Base-by-base conservation (phyloP, 257 asterid species). In the Gentiana dahurica region DNA sequence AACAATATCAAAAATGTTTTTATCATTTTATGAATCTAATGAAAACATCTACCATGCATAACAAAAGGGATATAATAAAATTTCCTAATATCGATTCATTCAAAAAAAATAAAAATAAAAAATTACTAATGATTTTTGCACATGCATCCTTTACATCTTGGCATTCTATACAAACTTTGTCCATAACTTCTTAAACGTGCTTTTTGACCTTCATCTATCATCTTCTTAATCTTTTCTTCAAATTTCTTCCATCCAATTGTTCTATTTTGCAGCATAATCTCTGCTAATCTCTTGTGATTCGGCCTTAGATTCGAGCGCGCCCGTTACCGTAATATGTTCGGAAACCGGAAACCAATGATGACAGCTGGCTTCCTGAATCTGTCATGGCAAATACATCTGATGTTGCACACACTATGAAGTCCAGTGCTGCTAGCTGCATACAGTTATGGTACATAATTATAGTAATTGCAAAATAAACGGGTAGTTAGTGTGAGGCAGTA, bases 331-430 rank as follows among this genome's bases (percentile, higher is more conserved):
- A 83, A 68, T 88, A 92, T 3, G 87, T 80, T 37, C 99, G 81
- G 55, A 73, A 79, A 15, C 99, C 99, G 1, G 95, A 85, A 68
- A 83, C 97, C 1, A 92, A 70, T 56, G 95, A 88, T 6, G 97
- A 92, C 5, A 88, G 74, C 79, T 88, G 95, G 81, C 97, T 92
- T 34, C 99, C 97, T 0, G 98, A 80, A 63, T 92, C 98, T 2
- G 97, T 92, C 49, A 88, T 78, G 54, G 99, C 87, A 64, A 92
- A 88, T 15, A 92, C 95, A 70, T 88, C 89, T 4, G 99, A 74
- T 71, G 87, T 80, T 15, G 89, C 90, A 51, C 95, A 85, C 2
- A 79, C 94, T 0, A 92, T 88, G 39, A 85, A 88, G 79, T 88
- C 99, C 61, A 88, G 60, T 33, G 99, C 99, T 60, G 99, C 97